Conservation (phyloP, 1,139 yeast genomes). For the Pichia sp. region DNA sequence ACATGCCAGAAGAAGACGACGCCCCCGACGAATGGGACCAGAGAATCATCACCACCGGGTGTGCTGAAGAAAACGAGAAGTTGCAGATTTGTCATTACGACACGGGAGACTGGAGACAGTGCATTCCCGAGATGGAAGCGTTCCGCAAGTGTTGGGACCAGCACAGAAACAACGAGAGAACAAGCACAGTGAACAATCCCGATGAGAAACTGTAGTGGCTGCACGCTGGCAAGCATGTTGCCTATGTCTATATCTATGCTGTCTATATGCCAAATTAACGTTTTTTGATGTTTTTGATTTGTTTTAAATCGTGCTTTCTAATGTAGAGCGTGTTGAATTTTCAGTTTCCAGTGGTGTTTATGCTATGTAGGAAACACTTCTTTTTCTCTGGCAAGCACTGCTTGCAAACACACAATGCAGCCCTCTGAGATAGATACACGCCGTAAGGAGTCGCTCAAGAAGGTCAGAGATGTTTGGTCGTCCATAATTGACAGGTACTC, state of each 20-base stretch:
- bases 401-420: neutral
- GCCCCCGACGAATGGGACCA: constrained; percentile 73
- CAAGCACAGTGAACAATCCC: constrained; percentile 39
- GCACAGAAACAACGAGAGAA: constrained; percentile 51
- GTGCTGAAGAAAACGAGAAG: constrained; percentile 60
- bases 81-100: constrained; percentile 74
- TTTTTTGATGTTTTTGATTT: too few relatives aligned
- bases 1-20: constrained; percentile 29
- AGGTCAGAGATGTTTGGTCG: constrained; percentile 38
- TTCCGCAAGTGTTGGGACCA: constrained; percentile 63
- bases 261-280: too few relatives aligned
- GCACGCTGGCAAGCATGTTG: neutral
- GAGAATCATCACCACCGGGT: constrained; percentile 66
- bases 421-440: neutral
- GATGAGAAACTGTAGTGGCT: neutral
- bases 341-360: too few relatives aligned
- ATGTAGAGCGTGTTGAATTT: neutral
- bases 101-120: constrained; percentile 72
- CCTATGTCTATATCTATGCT: neutral
- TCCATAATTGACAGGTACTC: constrained; percentile 51
- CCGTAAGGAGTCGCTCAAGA: constrained; percentile 16
- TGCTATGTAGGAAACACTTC: too few relatives aligned
- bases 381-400: too few relatives aligned
- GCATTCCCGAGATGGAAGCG: constrained; percentile 59
- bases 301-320: too few relatives aligned